A percentile compares a stretch with the other conserved stretches of the same genome.
These are phyloP conservation scores for Luzula sylvatica DNA, from an alignment of 176 grass and related monocot species.

Conservation along the genomic window DNA sequence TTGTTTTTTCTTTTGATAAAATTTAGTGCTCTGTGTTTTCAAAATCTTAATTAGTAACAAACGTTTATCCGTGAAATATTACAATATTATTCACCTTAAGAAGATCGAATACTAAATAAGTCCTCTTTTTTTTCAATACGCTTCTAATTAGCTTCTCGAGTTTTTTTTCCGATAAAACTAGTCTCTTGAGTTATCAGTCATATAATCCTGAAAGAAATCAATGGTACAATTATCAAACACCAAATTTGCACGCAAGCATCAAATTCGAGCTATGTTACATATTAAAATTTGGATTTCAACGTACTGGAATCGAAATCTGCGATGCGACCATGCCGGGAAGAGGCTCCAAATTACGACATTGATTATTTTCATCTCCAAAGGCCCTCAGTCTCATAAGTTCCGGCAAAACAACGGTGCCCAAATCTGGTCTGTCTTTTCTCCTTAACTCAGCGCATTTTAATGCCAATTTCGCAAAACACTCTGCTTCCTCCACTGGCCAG, in stretches of 20 bases:
- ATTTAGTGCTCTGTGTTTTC: too few relatives aligned
- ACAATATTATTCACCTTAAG: too few relatives aligned
- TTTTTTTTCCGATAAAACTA: too few relatives aligned
- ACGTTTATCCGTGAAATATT: too few relatives aligned
- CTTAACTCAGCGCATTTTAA: slow-evolving; percentile 30
- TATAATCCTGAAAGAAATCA: slow-evolving; percentile 12
- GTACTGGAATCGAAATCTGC: slow-evolving; percentile 16
- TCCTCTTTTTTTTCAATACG: too few relatives aligned
- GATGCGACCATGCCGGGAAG: not conserved
- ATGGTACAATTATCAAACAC: not conserved
- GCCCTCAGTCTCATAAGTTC: slow-evolving; percentile 29
- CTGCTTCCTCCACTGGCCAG: slow-evolving; percentile 31
- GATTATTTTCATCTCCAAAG: slow-evolving; percentile 10
- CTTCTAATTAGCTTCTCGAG: too few relatives aligned
- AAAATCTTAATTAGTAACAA: too few relatives aligned
- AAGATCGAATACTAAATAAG: too few relatives aligned
- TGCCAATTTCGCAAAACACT: slow-evolving; percentile 17
- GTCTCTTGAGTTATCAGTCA: too few relatives aligned
- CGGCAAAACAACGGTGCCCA: slow-evolving; percentile 26
- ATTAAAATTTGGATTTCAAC: not conserved
- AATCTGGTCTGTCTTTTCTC: slow-evolving; percentile 31
- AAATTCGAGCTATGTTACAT: too few relatives aligned
- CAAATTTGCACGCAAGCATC: too few relatives aligned
- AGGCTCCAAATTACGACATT: not conserved
- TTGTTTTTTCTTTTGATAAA: too few relatives aligned